These are phyloP conservation scores for Yarrowia osloensis DNA, from an alignment of 805 yeast genomes.

Conservation along the genomic window DNA sequence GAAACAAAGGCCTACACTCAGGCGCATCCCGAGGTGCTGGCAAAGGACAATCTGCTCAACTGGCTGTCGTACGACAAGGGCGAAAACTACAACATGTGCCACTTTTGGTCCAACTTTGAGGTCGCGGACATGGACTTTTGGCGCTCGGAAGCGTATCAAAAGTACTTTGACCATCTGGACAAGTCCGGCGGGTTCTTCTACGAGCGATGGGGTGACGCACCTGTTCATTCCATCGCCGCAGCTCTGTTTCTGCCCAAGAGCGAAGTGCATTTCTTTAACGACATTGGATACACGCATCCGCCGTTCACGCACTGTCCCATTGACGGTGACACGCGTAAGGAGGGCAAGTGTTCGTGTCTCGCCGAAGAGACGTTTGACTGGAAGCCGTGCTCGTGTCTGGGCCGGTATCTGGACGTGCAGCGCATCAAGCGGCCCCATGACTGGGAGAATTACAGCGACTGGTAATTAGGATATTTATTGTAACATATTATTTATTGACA, in stretches of 20 bases:
- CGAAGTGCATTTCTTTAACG: constrained; percentile 66
- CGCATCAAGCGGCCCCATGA: constrained; percentile 16
- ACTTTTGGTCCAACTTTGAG: constrained; percentile 81
- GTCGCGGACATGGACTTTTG: constrained; percentile 67
- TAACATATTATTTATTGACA: constrained; percentile 10
- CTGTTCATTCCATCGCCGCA: constrained; percentile 76
- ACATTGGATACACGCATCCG: constrained; percentile 68
- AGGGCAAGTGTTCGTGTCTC: constrained; percentile 56
- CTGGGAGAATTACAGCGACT: constrained; percentile 20
- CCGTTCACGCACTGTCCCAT: constrained; percentile 66
- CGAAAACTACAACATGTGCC: constrained; percentile 68
- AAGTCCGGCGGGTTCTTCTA: constrained; percentile 71
- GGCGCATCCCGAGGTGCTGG: constrained; percentile 52
- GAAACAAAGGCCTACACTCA: constrained; percentile 51
- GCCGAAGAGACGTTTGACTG: constrained; percentile 41
- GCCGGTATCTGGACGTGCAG: constrained; percentile 28
- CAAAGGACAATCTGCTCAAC: constrained; percentile 57
- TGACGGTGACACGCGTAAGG: constrained; percentile 46
- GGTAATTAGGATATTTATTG: constrained; percentile 28
- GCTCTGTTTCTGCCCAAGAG: constrained; percentile 56
- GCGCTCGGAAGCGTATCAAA: constrained; percentile 55
- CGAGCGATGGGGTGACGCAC: constrained; percentile 91
- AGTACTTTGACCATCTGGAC: constrained; percentile 63
- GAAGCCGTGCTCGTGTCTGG: constrained; percentile 41
- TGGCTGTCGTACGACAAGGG: constrained; percentile 68